A percentile compares a stretch with the other conserved stretches of the same genome.
Evolutionary conservation across 2,329 filamentous ascomycete genomes (phyloP).

Genomic region (Monilinia laxa): DNA sequence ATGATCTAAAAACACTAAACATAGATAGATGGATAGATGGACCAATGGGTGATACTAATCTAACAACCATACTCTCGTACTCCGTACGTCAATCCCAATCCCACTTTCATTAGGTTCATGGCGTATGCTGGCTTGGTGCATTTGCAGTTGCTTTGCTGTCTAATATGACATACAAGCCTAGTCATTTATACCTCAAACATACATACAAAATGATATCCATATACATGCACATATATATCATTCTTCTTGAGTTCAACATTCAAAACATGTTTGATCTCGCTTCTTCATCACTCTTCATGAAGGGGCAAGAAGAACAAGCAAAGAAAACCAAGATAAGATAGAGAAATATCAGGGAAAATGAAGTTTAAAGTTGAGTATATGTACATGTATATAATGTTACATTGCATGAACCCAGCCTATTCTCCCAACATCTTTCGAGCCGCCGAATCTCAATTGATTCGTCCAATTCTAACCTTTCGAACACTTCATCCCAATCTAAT

Average conservation of each 20-base stretch:
- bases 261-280: neutral
- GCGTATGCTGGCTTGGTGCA: too few species aligned
- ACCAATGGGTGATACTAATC: too few species aligned
- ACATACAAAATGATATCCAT: too few species aligned
- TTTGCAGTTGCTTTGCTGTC: too few species aligned
- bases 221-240: neutral
- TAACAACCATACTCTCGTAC: too few species aligned
- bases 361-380: constrained; percentile 2
- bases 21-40: too few species aligned
- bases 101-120: too few species aligned
- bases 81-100: too few species aligned
- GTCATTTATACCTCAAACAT: too few species aligned
- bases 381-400: constrained; percentile 14
- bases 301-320: neutral
- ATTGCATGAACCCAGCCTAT: constrained; percentile 22
- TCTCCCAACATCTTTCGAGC: constrained; percentile 11
- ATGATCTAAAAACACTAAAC: too few species aligned
- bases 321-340: neutral
- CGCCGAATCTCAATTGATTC: constrained; percentile 9
- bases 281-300: neutral
- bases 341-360: constrained; percentile 10
- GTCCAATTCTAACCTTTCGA: neutral
- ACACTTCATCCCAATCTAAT: constrained; percentile 19
- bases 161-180: too few species aligned
- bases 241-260: constrained; percentile 2